Evolutionary conservation across 371 early-diverging fungal genomes (phyloP).

Genomic region (Phascolomyces articulosus): DNA sequence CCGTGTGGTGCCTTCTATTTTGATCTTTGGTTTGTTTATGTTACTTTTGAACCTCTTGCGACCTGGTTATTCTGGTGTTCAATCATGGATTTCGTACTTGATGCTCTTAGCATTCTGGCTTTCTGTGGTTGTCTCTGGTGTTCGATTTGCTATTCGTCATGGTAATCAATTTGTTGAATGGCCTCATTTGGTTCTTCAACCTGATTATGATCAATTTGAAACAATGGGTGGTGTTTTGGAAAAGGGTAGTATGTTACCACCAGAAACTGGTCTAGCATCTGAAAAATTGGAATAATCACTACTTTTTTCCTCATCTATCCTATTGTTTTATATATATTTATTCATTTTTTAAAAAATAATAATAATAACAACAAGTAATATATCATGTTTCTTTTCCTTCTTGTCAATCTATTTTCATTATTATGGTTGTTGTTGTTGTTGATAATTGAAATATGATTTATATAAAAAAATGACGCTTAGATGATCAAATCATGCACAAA

Average conservation of each 20-base stretch:
- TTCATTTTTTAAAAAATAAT: too few relatives aligned
- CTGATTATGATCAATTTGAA: constrained; percentile 28
- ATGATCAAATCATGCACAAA: too few relatives aligned
- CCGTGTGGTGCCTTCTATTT: constrained; percentile 51
- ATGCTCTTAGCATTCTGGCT: constrained; percentile 49
- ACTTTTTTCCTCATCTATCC: too few relatives aligned
- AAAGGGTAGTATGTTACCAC: constrained; percentile 33
- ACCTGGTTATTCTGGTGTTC: constrained; percentile 39
- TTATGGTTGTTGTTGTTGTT: too few relatives aligned
- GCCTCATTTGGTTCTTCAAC: constrained; percentile 39
- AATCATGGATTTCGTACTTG: constrained; percentile 34
- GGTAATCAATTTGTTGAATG: constrained; percentile 50
- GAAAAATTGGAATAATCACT: constrained; percentile 8
- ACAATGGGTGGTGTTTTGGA: constrained; percentile 17
- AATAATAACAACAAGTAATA: too few relatives aligned
- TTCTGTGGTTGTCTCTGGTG: constrained; percentile 49
- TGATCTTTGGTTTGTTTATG: constrained; percentile 51
- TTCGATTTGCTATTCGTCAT: constrained; percentile 46
- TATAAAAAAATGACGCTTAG: too few relatives aligned
- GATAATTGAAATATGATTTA: too few relatives aligned
- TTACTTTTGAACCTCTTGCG: constrained; percentile 40
- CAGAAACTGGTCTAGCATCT: constrained; percentile 22
- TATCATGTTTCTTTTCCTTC: too few relatives aligned
- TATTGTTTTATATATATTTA: too few relatives aligned
- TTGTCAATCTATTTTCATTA: too few relatives aligned